A percentile compares a stretch with the other conserved stretches of the same genome.
Conservation (phyloP, 192 early-diverging fungal species). For the Dissophora globulifera region DNA sequence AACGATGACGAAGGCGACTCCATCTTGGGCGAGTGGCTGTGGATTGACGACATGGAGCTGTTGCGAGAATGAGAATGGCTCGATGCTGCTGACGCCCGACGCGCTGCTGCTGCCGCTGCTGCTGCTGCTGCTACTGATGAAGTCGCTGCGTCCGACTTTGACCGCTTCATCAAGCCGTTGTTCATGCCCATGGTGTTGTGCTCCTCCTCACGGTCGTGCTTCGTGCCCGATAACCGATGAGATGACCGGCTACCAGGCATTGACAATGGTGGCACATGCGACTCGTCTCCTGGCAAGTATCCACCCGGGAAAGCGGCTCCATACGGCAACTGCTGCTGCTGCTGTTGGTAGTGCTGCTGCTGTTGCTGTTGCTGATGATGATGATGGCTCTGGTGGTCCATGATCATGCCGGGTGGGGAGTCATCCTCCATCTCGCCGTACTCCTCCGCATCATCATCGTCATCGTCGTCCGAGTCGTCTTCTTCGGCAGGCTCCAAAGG, state of each 20-base stretch:
- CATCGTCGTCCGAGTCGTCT: slow-evolving; percentile 22
- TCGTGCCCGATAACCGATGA: slow-evolving; percentile 9
- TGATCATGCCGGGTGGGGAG: background rate
- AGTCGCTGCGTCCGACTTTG: slow-evolving; percentile 10
- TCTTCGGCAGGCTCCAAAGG: slow-evolving; percentile 20
- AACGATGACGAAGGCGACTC: slow-evolving; percentile 9
- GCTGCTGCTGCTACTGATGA: slow-evolving; percentile 8
- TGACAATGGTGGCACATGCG: slow-evolving; percentile 20
- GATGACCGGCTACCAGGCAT: slow-evolving; percentile 10
- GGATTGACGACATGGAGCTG: slow-evolving; percentile 42
- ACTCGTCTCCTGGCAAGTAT: slow-evolving; percentile 15
- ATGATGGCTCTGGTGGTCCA: slow-evolving; percentile 1
- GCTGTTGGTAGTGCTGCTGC: too few relatives aligned
- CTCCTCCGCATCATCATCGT: slow-evolving; percentile 33
- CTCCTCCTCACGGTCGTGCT: slow-evolving; percentile 21
- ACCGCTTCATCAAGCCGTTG: slow-evolving; percentile 10
- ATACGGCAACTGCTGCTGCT: too few relatives aligned
- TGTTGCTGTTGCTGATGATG: too few relatives aligned
- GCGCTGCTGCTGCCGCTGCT: slow-evolving; percentile 9
- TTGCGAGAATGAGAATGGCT: slow-evolving; percentile 41
- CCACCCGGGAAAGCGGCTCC: background rate
- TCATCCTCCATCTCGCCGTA: slow-evolving; percentile 16
- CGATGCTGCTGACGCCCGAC: slow-evolving; percentile 5
- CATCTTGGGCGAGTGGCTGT: slow-evolving; percentile 23
- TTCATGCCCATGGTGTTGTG: background rate